Percentiles rank a stretch among this genome's conserved stretches.
These are phyloP conservation scores for Aspergillus tanneri DNA, from an alignment of 2,329 filamentous ascomycete genomes.

Conservation along the genomic window DNA sequence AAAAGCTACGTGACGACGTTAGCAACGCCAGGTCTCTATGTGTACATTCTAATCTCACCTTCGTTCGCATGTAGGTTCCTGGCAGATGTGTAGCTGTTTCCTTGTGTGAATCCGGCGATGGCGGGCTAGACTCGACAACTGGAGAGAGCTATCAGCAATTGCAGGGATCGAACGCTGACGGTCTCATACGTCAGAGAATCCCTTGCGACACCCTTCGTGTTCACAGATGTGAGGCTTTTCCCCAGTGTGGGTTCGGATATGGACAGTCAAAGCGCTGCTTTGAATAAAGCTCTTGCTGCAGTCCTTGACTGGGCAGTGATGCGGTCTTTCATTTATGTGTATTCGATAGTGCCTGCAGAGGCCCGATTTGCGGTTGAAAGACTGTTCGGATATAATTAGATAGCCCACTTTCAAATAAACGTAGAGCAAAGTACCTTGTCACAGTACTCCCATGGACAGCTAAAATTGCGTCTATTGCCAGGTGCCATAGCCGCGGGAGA, in stretches of 20 bases:
- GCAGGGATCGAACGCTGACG: neutral
- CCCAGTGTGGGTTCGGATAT: no score
- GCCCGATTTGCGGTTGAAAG: constrained; percentile 51
- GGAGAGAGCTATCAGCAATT: constrained; percentile 12
- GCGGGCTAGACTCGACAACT: constrained; percentile 43
- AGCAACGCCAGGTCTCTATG: no score
- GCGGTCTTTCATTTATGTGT: constrained; percentile 50
- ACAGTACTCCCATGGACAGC: no score
- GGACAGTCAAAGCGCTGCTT: constrained; percentile 48
- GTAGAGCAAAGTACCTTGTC: no score
- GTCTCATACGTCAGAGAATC: constrained; percentile 48
- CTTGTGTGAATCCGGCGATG: constrained; percentile 43
- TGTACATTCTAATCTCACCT: no score
- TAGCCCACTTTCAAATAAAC: neutral
- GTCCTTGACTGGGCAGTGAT: constrained; percentile 45
- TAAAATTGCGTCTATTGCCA: constrained; percentile 41
- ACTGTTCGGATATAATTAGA: constrained; percentile 28
- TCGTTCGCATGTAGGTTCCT: no score
- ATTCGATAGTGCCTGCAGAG: constrained; percentile 49
- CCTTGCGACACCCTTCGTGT: no score
- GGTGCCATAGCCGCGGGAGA: constrained; percentile 38
- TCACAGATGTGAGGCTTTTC: no score
- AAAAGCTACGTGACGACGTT: constrained; percentile 31
- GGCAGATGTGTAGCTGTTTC: constrained; percentile 41
- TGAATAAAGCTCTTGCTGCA: constrained; percentile 52